phyloP scores from a whole-genome alignment of 1,139 yeast species.

The Meyerozyma elateridarum region DNA sequence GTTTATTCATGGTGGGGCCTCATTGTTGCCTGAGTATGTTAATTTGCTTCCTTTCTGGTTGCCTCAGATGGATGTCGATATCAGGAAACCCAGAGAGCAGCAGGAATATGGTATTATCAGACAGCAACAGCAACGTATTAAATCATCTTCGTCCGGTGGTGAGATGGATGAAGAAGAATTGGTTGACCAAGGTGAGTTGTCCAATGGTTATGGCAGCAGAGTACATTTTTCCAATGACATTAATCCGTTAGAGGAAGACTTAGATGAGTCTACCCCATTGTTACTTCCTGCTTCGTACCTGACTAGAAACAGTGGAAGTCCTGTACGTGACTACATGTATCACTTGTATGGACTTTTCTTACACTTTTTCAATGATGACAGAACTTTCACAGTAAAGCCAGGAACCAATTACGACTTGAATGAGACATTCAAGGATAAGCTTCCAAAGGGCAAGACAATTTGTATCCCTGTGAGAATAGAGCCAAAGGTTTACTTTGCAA shows the following conservation, averaged over 20 bases:
- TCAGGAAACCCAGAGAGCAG: constrained; percentile 77
- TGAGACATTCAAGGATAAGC: constrained; percentile 41
- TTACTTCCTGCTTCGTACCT: constrained; percentile 35
- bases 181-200: constrained; percentile 31
- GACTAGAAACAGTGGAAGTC: constrained; percentile 23
- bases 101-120: constrained; percentile 56
- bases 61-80: constrained; percentile 97
- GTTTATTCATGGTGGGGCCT: constrained; percentile 93
- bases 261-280: constrained; percentile 40
- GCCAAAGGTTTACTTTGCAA: constrained; percentile 81
- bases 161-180: constrained; percentile 45
- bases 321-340: constrained; percentile 29
- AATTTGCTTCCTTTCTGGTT: constrained; percentile 91
- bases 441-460: constrained; percentile 76
- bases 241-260: constrained; percentile 46
- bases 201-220: constrained; percentile 28
- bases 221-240: constrained; percentile 46
- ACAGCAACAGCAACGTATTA: constrained; percentile 22
- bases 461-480: constrained; percentile 78
- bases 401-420: constrained; percentile 74
- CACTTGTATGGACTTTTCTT: constrained; percentile 35
- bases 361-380: constrained; percentile 57
- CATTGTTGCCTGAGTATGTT: constrained; percentile 76
- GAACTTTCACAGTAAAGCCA: constrained; percentile 68
- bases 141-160: constrained; percentile 44